A percentile compares a stretch with the other conserved stretches of the same genome.
Conservation (phyloP, 495 filamentous ascomycete species). For the Hypoxylon intermedium region DNA sequence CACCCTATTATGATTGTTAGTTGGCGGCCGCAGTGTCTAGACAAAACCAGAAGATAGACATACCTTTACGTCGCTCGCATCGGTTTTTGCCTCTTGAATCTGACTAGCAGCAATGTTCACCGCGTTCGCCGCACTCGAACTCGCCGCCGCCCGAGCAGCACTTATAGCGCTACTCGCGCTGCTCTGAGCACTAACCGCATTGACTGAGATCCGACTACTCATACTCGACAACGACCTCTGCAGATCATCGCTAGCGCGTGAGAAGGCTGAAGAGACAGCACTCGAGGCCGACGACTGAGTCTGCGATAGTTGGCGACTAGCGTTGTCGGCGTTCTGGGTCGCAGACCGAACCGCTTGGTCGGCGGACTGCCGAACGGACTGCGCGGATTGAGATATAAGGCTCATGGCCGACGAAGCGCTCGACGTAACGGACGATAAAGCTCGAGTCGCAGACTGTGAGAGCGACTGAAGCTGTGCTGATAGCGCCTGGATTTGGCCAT, state of each 20-base stretch:
- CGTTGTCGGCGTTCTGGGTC: constrained; percentile 48
- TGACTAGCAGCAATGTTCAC: constrained; percentile 45
- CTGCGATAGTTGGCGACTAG: constrained; percentile 47
- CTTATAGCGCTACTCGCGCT: constrained; percentile 36
- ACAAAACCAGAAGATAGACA: constrained; percentile 7
- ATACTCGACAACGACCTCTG: constrained; percentile 34
- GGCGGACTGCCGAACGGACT: constrained; percentile 39
- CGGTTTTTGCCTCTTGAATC: constrained; percentile 45
- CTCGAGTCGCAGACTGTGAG: constrained; percentile 46
- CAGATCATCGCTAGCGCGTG: constrained; percentile 36
- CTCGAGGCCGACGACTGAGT: constrained; percentile 44
- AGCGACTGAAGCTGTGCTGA: constrained; percentile 46
- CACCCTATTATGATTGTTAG: constrained; percentile 31
- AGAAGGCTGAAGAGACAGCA: constrained; percentile 38
- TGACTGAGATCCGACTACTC: constrained; percentile 34
- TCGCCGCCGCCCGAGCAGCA: constrained; percentile 34
- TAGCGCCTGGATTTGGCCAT: constrained; percentile 51
- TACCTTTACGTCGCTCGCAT: constrained; percentile 45
- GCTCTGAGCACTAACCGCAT: constrained; percentile 32
- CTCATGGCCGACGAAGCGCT: constrained; percentile 43
- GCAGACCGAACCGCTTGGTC: constrained; percentile 38
- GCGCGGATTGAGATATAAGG: constrained; percentile 38
- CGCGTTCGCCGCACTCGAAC: constrained; percentile 39
- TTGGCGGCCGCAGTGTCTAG: not conserved
- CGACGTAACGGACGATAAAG: constrained; percentile 44